A percentile compares a stretch with the other conserved stretches of the same genome.
Conservation (phyloP, 768 basidiomycete genomes). For the Leccinum uliginosum region DNA sequence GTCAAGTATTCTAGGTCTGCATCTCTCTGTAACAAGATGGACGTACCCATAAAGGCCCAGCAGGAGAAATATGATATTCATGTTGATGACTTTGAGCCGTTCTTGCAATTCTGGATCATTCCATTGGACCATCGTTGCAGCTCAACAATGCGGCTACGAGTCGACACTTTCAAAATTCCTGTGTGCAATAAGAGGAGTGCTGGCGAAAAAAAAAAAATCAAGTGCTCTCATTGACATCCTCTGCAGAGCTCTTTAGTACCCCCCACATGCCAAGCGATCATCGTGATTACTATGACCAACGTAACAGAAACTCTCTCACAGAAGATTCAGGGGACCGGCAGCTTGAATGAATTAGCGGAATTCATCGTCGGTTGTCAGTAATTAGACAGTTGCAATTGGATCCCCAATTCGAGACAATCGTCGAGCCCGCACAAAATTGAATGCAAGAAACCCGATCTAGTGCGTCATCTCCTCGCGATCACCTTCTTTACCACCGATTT, state of each 20-base stretch:
- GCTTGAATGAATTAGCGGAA: not conserved
- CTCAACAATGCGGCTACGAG: not conserved
- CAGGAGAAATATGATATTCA: slow-evolving; percentile 15
- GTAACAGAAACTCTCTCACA: not conserved
- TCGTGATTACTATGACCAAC: not conserved
- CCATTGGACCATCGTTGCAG: slow-evolving; percentile 23
- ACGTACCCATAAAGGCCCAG: slow-evolving; percentile 26
- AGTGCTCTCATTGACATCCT: not conserved
- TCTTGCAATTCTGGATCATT: slow-evolving; percentile 1
- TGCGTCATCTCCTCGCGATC: too few relatives aligned
- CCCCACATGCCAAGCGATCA: not conserved
- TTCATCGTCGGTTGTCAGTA: not conserved
- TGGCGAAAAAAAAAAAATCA: not conserved
- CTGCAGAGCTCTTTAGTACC: not conserved
- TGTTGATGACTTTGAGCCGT: not conserved
- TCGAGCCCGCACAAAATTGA: not conserved
- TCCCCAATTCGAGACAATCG: too few relatives aligned
- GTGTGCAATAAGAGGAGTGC: not conserved
- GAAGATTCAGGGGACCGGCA: not conserved
- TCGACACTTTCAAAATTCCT: not conserved
- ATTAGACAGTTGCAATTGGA: not conserved
- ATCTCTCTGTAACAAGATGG: not conserved
- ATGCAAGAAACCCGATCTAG: not conserved
- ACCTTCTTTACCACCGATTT: too few relatives aligned
- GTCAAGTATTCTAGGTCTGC: not conserved